Evolutionary conservation across 352 stramenopile genomes (phyloP).

Genomic region (Phytophthora gonapodyides): DNA sequence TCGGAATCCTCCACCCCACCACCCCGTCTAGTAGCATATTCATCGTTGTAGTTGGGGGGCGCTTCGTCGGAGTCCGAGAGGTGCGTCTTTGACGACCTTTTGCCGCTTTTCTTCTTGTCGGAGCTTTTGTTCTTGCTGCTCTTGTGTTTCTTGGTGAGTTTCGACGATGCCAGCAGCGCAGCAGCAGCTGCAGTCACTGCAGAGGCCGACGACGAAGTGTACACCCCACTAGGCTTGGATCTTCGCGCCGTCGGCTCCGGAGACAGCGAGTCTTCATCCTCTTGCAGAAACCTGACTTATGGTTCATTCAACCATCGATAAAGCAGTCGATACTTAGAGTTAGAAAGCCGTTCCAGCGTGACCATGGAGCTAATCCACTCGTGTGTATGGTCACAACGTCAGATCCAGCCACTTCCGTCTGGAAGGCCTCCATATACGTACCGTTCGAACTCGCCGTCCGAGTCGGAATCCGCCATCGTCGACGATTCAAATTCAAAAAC

Average conservation of each 20-base stretch:
- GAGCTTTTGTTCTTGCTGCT: conserved; percentile 27
- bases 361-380: neutral
- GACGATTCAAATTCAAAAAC: conserved; percentile 9
- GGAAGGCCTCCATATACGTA: conserved; percentile 24
- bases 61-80: conserved; percentile 57
- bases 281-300: conserved; percentile 53
- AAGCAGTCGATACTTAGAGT: conserved; percentile 10
- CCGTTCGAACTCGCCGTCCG: conserved; percentile 68
- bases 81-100: conserved; percentile 29
- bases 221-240: conserved; percentile 6
- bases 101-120: conserved; percentile 35
- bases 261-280: conserved; percentile 60
- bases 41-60: conserved; percentile 63
- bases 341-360: conserved; percentile 12
- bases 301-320: conserved; percentile 11
- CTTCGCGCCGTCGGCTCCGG: conserved; percentile 31
- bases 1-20: conserved; percentile 21
- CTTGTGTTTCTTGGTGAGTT: conserved; percentile 38
- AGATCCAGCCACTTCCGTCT: neutral
- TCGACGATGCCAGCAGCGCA: conserved; percentile 56
- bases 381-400: neutral
- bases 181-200: conserved; percentile 54
- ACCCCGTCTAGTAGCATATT: conserved; percentile 16
- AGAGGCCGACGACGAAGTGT: conserved; percentile 32
- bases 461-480: conserved; percentile 43